Percentiles rank a stretch among this genome's conserved stretches.
phyloP scores from a whole-genome alignment of 2,329 filamentous ascomycete genomes.

The Mycosphaerella arachidis region DNA sequence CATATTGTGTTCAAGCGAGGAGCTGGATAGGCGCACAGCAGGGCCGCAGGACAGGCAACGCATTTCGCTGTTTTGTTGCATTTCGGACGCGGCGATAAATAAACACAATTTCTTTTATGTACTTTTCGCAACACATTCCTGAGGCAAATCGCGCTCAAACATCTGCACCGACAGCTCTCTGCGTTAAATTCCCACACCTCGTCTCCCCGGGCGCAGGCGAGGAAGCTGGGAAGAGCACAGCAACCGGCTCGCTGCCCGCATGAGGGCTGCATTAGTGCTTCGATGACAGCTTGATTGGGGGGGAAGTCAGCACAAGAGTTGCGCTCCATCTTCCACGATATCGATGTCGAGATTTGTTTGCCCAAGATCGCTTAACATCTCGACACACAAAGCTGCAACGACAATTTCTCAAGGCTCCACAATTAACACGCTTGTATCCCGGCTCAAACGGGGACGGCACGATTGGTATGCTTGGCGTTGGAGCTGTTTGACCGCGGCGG shows the following conservation, averaged over 20 bases:
- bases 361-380: no score
- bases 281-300: background rate
- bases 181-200: no score
- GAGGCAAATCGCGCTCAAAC: background rate
- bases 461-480: slow-evolving; percentile 1
- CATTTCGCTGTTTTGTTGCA: background rate
- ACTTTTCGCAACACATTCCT: background rate
- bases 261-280: background rate
- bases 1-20: background rate
- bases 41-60: background rate
- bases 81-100: background rate
- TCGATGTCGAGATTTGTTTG: no score
- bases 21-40: background rate
- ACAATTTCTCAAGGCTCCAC: background rate
- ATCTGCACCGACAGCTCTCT: background rate
- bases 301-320: background rate
- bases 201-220: no score
- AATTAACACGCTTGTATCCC: background rate
- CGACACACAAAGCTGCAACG: background rate
- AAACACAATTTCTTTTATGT: background rate
- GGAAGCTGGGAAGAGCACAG: background rate
- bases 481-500: background rate
- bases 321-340: background rate
- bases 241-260: background rate
- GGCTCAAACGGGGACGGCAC: background rate